Evolutionary conservation across 2,329 filamentous ascomycete species (phyloP).

Genomic region (Pleurostoma richardsiae): DNA sequence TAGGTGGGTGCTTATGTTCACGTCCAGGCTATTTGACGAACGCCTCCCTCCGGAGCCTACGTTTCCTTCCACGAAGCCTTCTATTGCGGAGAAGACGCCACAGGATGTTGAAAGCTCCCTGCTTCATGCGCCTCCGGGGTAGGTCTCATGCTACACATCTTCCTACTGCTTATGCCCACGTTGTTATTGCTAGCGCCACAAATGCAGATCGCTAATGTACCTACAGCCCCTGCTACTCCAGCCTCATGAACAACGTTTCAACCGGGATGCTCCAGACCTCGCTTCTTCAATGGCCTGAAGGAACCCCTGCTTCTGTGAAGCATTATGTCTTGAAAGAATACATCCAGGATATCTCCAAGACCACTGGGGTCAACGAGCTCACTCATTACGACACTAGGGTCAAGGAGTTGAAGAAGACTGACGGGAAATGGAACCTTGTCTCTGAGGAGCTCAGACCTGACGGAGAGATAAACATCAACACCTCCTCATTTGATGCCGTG

Average conservation of each 20-base stretch:
- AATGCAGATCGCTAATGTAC: no score
- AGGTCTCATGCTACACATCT: conserved; percentile 15
- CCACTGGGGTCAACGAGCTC: conserved; percentile 41
- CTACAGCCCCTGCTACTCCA: conserved; percentile 43
- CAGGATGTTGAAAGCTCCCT: conserved; percentile 1
- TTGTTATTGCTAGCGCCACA: no score
- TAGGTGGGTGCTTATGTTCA: no score
- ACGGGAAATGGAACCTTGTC: conserved; percentile 43
- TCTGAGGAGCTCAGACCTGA: conserved; percentile 35
- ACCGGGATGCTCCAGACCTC: conserved; percentile 43
- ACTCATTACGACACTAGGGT: conserved; percentile 58
- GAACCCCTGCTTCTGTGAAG: conserved; percentile 53
- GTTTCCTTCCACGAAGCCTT: conserved; percentile 24
- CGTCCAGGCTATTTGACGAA: conserved; percentile 18
- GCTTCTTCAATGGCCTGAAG: conserved; percentile 48
- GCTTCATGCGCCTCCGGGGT: conserved; percentile 37
- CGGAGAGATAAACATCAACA: conserved; percentile 4
- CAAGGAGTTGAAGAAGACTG: conserved; percentile 39
- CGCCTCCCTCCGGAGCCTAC: conserved; percentile 19
- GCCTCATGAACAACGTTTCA: conserved; percentile 71
- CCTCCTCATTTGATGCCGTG: conserved; percentile 53
- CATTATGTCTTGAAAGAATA: conserved; percentile 55
- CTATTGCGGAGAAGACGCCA: conserved; percentile 17
- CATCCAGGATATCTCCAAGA: conserved; percentile 50
- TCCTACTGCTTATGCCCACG: no score